These are phyloP conservation scores for Verticillium zaregamsianum DNA, from an alignment of 2,329 filamentous ascomycete species.

Conservation along the genomic window DNA sequence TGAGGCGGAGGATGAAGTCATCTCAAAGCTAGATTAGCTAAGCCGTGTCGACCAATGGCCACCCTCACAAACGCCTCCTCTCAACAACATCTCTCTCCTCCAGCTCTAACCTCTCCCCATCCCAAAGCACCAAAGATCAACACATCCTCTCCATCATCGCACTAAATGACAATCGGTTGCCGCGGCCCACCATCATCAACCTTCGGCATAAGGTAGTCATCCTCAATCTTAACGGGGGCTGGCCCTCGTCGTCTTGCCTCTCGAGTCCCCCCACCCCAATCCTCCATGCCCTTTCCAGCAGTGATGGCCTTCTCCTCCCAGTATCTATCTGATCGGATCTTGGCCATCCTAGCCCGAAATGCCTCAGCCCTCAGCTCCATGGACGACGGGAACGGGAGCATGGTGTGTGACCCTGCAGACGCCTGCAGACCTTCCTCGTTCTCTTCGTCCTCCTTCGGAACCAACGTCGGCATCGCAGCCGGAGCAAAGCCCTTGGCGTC, in stretches of 20 bases:
- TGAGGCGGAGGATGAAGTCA: not conserved
- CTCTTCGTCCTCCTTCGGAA: not conserved
- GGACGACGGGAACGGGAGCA: not conserved
- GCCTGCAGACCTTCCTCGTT: not conserved
- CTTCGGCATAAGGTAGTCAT: not conserved
- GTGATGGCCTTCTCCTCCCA: not conserved
- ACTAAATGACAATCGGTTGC: not conserved
- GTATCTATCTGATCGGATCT: not conserved
- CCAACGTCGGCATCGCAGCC: not conserved
- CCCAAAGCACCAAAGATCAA: too few relatives aligned
- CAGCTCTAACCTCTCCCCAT: too few relatives aligned
- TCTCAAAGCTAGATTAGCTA: not conserved
- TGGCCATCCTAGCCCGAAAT: not conserved
- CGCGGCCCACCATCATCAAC: not conserved
- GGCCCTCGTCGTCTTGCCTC: not conserved
- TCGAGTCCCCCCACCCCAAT: not conserved
- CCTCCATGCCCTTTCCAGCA: not conserved
- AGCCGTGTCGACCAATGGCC: not conserved
- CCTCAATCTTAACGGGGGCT: too few relatives aligned
- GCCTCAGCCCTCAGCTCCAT: not conserved
- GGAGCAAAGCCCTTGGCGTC: slow-evolving; percentile 4
- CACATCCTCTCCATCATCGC: too few relatives aligned
- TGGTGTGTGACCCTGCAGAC: too few relatives aligned
- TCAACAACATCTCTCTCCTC: not conserved
- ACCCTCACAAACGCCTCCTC: not conserved